phyloP scores from a whole-genome alignment of 129 eudicot genomes.

The Centaurea solstitialis region DNA sequence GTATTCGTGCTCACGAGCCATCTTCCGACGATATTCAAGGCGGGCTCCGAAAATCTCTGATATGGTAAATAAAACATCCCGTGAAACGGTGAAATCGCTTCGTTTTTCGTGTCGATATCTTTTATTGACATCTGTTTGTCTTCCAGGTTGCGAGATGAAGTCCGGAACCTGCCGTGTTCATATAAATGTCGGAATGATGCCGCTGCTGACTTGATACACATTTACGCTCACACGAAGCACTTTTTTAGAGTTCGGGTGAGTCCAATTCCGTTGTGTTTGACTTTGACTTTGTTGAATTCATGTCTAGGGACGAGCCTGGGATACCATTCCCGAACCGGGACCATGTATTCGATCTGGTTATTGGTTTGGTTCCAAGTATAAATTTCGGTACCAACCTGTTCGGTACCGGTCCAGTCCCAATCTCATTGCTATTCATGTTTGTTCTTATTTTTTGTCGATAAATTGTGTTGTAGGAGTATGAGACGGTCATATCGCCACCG shows the following conservation, averaged over 20 bases:
- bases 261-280: background rate
- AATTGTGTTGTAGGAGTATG: conserved; percentile 68
- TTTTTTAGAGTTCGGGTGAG: conserved; percentile 76
- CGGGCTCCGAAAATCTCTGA: conserved; percentile 68
- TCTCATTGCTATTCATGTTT: too few species aligned
- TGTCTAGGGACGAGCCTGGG: background rate
- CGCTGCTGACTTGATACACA: conserved; percentile 95
- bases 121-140: background rate
- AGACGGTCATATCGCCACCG: conserved; percentile 73
- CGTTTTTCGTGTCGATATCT: background rate
- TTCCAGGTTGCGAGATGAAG: conserved; percentile 93
- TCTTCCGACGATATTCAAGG: conserved; percentile 66
- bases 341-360: too few species aligned
- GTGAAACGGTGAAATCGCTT: background rate
- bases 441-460: conserved; percentile 4
- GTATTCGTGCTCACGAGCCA: conserved; percentile 79
- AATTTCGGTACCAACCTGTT: too few species aligned
- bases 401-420: too few species aligned
- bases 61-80: conserved; percentile 54
- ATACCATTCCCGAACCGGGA: too few species aligned
- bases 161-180: conserved; percentile 82
- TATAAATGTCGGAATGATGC: conserved; percentile 91
- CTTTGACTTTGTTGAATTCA: background rate
- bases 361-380: too few species aligned
- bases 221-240: conserved; percentile 84